Evolutionary conservation across 805 yeast genomes (phyloP).

Genomic region (Kodamaea restingae): DNA sequence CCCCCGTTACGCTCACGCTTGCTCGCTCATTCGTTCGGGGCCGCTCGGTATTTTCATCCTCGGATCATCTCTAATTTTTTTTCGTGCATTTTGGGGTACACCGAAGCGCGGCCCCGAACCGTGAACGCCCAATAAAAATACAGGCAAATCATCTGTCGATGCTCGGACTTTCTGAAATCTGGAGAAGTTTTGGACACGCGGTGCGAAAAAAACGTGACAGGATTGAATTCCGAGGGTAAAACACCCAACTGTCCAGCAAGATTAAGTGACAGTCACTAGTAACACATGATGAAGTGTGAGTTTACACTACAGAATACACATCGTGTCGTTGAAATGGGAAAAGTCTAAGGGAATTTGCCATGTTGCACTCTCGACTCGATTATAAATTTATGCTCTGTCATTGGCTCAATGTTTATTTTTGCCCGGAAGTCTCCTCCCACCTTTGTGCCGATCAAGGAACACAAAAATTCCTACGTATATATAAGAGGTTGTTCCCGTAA

Average conservation of each 20-base stretch:
- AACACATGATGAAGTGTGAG: no score
- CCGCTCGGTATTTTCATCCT: neutral
- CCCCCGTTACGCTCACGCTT: no score
- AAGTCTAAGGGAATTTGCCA: no score
- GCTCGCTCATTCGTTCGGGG: no score
- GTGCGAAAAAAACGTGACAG: conserved; percentile 1
- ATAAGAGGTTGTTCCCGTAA: conserved; percentile 7
- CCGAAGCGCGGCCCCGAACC: conserved; percentile 23
- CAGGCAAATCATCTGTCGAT: conserved; percentile 12
- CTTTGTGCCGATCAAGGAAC: conserved; percentile 4
- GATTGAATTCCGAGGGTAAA: neutral
- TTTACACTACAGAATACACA: no score
- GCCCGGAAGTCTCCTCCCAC: neutral
- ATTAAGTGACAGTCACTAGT: no score
- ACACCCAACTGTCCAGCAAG: neutral
- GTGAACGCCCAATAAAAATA: conserved; percentile 15
- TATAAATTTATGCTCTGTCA: conserved; percentile 21
- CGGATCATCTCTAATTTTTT: conserved; percentile 1
- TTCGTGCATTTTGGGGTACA: neutral
- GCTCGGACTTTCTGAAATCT: conserved; percentile 22
- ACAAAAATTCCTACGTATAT: conserved; percentile 3
- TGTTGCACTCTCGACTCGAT: conserved; percentile 6
- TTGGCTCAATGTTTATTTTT: conserved; percentile 16
- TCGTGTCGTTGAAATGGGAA: no score
- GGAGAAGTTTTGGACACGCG: conserved; percentile 15